These are phyloP conservation scores for Solanum pimpinellifolium DNA, from an alignment of 257 asterid genomes.

Conservation along the genomic window DNA sequence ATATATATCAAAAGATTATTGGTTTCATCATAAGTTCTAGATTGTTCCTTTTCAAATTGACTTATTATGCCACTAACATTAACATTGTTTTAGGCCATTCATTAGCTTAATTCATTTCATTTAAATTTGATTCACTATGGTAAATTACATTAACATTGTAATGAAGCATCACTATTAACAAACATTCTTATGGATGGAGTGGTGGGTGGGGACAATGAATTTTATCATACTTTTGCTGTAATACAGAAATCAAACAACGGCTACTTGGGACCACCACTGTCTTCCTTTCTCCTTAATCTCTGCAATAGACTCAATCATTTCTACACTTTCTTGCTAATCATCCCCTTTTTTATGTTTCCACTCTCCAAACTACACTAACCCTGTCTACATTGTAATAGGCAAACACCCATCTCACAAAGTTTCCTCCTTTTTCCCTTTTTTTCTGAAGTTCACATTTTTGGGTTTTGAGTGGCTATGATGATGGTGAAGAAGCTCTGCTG, in stretches of 20 bases:
- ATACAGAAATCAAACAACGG: constrained; percentile 5
- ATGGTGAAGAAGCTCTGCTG: constrained; percentile 12
- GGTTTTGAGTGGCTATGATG: constrained; percentile 17
- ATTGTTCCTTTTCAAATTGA: background rate
- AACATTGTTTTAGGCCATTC: no score
- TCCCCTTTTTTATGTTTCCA: constrained; percentile 6
- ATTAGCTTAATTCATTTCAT: background rate
- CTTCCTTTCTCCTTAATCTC: constrained; percentile 28
- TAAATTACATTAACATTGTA: background rate
- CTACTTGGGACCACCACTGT: constrained; percentile 34
- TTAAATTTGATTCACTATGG: background rate
- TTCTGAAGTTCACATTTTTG: background rate
- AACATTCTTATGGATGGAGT: background rate
- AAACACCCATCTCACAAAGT: background rate
- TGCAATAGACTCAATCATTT: constrained; percentile 14
- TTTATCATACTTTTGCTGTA: background rate
- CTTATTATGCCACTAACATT: background rate
- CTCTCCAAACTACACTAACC: constrained; percentile 1
- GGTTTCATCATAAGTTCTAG: background rate
- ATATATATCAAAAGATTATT: background rate
- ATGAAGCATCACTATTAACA: background rate
- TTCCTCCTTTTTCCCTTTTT: background rate
- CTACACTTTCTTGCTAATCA: background rate
- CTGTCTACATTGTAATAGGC: constrained; percentile 11
- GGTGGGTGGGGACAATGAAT: background rate